Evolutionary conservation across 2,329 filamentous ascomycete genomes (phyloP), one percentile per base, ranked within the genome.

Genomic region (Nemania sp.): DNA sequence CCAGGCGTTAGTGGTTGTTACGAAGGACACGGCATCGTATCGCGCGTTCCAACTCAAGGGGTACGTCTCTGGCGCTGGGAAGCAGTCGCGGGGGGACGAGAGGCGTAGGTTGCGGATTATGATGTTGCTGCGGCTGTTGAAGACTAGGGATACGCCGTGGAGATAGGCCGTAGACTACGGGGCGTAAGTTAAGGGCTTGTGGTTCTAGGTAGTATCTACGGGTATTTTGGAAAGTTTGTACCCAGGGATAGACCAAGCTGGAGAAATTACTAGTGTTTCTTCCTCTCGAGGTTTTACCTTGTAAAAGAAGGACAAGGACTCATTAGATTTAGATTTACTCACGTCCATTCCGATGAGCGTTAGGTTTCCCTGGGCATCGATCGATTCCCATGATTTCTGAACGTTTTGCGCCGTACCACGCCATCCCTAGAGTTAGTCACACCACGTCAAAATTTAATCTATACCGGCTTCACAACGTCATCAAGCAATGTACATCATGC

Each of bases 341-440:
- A 67, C 65, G 54, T 72, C 70, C 60, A 66, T 62, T 24, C 72
- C 72, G 32, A 72, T 63, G n/a, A 73, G 63, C 5, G 72, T 73
- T 41, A 73, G 43, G 29, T 73, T 70, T 7, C 72, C 70, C 32
- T 65, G 59, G 1, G 65, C 67, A 20, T 70, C 66, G 43, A 73
- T 72, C 5, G 72, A 68, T 49, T 73, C 72, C 54, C 61, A 67
- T 1, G 61, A 66, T 55, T 73, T 73, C 62, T 73, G 72, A 2
- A 69, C 66, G 51, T 73, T 71, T 27, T 73, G 71, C 6, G 66
- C 71, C 3, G 66, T 69, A 2, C 61, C 65, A 22, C 72, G 68
- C 72, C 72, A 73, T 18, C 72, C 72, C 72, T 73, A 15, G 22
- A 47, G 13, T n/a, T n/a, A n/a, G n/a, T 41, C 13, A 43, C 15